Evolutionary conservation across 2,329 filamentous ascomycete species (phyloP).

Genomic region (Hirsutella rhossiliensis): DNA sequence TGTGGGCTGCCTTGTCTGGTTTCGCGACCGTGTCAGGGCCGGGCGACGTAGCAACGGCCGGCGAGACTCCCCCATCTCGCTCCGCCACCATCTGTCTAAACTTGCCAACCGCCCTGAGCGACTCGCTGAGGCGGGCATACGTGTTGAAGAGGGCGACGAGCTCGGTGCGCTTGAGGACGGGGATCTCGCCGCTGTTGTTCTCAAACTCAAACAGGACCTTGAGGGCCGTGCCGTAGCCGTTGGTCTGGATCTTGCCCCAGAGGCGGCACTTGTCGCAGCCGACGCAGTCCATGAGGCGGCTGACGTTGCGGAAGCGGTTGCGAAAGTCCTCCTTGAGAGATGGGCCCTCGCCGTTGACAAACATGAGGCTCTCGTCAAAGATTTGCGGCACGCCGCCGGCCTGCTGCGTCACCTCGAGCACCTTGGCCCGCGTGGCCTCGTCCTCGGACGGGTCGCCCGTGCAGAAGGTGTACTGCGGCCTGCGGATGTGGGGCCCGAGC

Average conservation of each 20-base stretch:
- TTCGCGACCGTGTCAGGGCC: not conserved
- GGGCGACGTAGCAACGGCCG: not conserved
- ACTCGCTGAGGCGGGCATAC: constrained; percentile 74
- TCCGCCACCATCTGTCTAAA: constrained; percentile 48
- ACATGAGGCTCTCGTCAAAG: constrained; percentile 94
- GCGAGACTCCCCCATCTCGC: constrained; percentile 3
- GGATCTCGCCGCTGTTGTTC: constrained; percentile 49
- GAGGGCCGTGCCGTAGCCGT: constrained; percentile 85
- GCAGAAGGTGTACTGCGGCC: constrained; percentile 73
- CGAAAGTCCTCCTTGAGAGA: constrained; percentile 94
- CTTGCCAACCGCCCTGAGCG: constrained; percentile 59
- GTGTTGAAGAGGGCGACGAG: constrained; percentile 93
- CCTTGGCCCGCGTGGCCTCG: constrained; percentile 64
- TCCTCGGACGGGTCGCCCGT: constrained; percentile 75
- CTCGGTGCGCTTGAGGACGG: constrained; percentile 74
- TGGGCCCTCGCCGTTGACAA: constrained; percentile 62
- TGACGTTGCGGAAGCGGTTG: constrained; percentile 93
- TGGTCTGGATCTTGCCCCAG: constrained; percentile 95
- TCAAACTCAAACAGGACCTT: constrained; percentile 96
- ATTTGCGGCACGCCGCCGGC: constrained; percentile 65
- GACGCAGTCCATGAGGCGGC: constrained; percentile 94
- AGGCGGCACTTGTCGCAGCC: constrained; percentile 97
- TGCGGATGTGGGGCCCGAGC: constrained; percentile 64
- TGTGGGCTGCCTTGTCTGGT: constrained; percentile 1
- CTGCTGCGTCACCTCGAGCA: constrained; percentile 60